Conservation (phyloP, 495 filamentous ascomycete genomes). For the Amniculicola lignicola region DNA sequence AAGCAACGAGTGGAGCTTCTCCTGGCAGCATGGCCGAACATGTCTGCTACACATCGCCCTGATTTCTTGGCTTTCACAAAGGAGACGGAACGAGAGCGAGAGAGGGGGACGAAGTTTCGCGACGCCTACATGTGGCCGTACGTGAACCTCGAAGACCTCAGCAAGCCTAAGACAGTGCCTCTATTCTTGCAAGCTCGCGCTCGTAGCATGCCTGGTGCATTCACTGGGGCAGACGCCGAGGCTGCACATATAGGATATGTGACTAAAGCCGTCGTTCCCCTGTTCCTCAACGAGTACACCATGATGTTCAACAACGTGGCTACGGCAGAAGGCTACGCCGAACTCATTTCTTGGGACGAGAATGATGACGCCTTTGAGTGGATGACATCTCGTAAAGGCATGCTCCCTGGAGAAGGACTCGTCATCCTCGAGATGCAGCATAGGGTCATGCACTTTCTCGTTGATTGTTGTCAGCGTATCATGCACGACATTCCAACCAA, state of each 20-base stretch:
- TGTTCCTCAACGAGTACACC: constrained; percentile 42
- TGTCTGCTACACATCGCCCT: constrained; percentile 50
- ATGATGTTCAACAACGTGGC: constrained; percentile 46
- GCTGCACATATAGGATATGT: constrained; percentile 35
- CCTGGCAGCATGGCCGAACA: constrained; percentile 46
- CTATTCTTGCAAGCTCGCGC: constrained; percentile 52
- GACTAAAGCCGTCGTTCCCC: constrained; percentile 36
- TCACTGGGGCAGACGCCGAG: constrained; percentile 43
- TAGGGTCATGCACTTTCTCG: constrained; percentile 46
- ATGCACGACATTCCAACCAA: constrained; percentile 45
- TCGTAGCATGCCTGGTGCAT: constrained; percentile 46
- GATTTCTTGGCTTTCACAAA: constrained; percentile 49
- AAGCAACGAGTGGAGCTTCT: constrained; percentile 46
- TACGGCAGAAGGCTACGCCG: constrained; percentile 45
- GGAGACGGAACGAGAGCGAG: constrained; percentile 16
- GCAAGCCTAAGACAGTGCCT: constrained; percentile 43
- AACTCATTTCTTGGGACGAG: constrained; percentile 45
- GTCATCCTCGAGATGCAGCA: constrained; percentile 49
- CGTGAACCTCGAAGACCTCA: constrained; percentile 58
- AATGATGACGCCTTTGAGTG: constrained; percentile 40
- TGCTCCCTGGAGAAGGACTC: constrained; percentile 47
- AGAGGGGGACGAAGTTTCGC: constrained; percentile 21
- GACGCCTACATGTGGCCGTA: constrained; percentile 51
- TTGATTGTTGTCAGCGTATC: constrained; percentile 42
- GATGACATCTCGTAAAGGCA: constrained; percentile 33